Base-by-base conservation (phyloP, 345 rosid genomes). In the Citrus trifoliata region DNA sequence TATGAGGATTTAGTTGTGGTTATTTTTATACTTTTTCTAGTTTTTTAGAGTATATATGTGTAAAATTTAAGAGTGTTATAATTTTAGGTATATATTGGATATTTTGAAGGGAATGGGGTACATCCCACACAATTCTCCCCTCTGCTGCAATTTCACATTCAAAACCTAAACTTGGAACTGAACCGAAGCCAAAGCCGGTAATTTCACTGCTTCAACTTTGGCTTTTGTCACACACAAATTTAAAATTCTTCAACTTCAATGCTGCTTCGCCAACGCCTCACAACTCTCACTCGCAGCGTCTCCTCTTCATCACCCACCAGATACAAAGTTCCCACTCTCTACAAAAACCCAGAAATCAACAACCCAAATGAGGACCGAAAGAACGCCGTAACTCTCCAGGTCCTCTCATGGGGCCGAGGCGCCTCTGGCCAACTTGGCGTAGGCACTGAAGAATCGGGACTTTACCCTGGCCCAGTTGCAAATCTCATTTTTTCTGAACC, bases 371-470 rank as follows among this genome's bases (percentile, higher is more conserved):
- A 75, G 28, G 78, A 68, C 63, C 55, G 7, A 73, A 65, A 82
- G 0, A 78, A 80, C 7, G 55, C 83, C 22, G 59, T 81, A 27
- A 85, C 89, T 0, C 85, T 93, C 60, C 97, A 95, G 83, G 86
- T 93, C 33, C 80, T 89, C 77, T 93, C 98, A 4, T 95, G 97
- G 99, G 99, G 99, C 67, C 88, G 91, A 81, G 98, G 98, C 19
- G 89, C 92, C 37, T 95, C 97, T 27, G 99, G 98, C 84, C 99
- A 95, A 81, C 91, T 95, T 51, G 98, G 98, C 59, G 97, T 95
- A 56, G 96, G 97, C 88, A 86, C 86, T 35, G 99, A 95, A 78
- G 93, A 92, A 85, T 80, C 82, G 56, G 84, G 93, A 42, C 80
- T 93, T 69, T 91, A 92, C 80, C 99, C 99, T 1, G 83, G 89